phyloP scores from a whole-genome alignment of 192 early-diverging fungal genomes.

The Gamsiella multidivaricata region DNA sequence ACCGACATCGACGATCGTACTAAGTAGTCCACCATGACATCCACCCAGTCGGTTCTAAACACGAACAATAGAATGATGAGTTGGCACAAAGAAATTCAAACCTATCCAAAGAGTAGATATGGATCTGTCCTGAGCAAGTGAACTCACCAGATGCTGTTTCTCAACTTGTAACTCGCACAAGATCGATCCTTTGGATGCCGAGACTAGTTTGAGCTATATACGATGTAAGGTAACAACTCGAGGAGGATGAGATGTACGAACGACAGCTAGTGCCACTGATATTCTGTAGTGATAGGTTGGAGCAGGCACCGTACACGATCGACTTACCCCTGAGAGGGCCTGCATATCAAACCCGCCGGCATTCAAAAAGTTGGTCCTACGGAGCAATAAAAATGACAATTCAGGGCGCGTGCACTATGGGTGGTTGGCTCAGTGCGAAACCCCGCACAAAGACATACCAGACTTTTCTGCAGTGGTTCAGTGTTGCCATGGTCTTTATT shows the following conservation, averaged over 20 bases:
- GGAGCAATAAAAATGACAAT: not conserved
- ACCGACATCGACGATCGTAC: slow-evolving; percentile 64
- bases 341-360: slow-evolving; percentile 39
- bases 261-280: not conserved
- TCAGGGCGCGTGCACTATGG: not conserved
- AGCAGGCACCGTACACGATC: too few species aligned
- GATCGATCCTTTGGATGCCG: slow-evolving; percentile 51
- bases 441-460: slow-evolving; percentile 18
- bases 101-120: too few species aligned
- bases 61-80: too few species aligned
- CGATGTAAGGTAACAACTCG: not conserved
- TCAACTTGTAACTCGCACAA: slow-evolving; percentile 57
- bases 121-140: slow-evolving; percentile 1
- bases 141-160: slow-evolving; percentile 62
- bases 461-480: slow-evolving; percentile 46
- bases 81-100: too few species aligned
- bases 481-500: slow-evolving; percentile 17
- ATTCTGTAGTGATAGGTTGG: too few species aligned
- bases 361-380: slow-evolving; percentile 36
- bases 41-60: slow-evolving; percentile 59
- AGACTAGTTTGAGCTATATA: slow-evolving; percentile 53
- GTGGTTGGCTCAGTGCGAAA: not conserved
- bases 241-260: too few species aligned
- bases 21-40: slow-evolving; percentile 63
- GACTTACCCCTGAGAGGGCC: slow-evolving; percentile 36